These are phyloP conservation scores for Alternaria novae-zelandiae DNA, from an alignment of 2,329 filamentous ascomycete species.

Conservation along the genomic window DNA sequence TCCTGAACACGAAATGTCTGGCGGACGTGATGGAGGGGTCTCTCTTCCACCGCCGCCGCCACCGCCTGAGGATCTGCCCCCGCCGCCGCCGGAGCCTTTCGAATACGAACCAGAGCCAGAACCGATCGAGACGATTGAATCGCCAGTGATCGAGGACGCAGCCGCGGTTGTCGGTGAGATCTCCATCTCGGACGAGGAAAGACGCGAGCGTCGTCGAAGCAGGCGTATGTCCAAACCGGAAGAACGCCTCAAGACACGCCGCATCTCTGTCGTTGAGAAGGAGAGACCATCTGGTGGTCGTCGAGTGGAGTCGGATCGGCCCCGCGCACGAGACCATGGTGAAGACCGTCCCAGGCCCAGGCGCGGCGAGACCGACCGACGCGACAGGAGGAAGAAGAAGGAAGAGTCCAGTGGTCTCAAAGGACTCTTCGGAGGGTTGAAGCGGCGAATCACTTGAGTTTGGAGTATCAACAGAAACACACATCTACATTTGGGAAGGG, in stretches of 20 bases:
- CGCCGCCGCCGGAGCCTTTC: constrained; percentile 27
- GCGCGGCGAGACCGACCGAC: constrained; percentile 34
- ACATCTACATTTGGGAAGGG: neutral
- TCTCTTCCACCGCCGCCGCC: constrained; percentile 18
- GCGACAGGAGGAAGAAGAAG: constrained; percentile 36
- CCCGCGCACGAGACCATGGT: constrained; percentile 28
- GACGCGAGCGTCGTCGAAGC: constrained; percentile 32
- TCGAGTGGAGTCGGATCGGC: constrained; percentile 37
- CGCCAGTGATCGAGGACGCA: constrained; percentile 33
- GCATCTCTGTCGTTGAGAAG: constrained; percentile 40
- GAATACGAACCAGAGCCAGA: constrained; percentile 25
- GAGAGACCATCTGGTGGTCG: constrained; percentile 34
- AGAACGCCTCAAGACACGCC: constrained; percentile 39
- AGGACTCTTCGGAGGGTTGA: constrained; percentile 40
- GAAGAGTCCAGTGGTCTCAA: constrained; percentile 39
- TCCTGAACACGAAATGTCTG: constrained; percentile 37
- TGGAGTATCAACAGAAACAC: neutral
- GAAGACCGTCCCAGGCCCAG: constrained; percentile 32
- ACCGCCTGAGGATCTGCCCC: constrained; percentile 23
- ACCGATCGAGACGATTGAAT: constrained; percentile 10
- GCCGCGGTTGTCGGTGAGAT: constrained; percentile 32
- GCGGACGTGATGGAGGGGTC: constrained; percentile 31
- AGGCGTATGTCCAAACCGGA: constrained; percentile 36
- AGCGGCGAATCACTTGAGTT: constrained; percentile 35
- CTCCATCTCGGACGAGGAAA: constrained; percentile 39